Evolutionary conservation across 306 rosid genomes (phyloP).

Genomic region (Astragalus glycyphyllos): DNA sequence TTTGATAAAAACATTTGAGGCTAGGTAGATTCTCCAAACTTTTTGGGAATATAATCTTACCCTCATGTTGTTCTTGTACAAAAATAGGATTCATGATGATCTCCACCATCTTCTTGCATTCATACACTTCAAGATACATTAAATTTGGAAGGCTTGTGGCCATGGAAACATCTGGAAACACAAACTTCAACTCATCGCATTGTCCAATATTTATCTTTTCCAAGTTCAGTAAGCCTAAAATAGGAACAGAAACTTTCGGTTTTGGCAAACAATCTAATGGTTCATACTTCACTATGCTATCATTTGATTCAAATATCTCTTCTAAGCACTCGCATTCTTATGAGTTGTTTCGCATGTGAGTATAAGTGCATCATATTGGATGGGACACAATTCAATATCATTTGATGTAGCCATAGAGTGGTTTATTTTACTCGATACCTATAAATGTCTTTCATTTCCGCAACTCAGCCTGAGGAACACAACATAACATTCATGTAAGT

Average conservation of each 20-base stretch:
- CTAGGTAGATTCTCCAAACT: too few species aligned
- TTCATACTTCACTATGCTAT: background rate
- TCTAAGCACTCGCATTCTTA: background rate
- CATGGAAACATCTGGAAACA: constrained; percentile 11
- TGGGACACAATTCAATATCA: background rate
- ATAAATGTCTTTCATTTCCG: background rate
- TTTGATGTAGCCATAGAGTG: background rate
- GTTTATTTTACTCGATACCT: background rate
- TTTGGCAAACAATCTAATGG: background rate
- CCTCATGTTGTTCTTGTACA: background rate
- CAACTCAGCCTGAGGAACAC: background rate
- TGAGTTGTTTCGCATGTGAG: rapidly evolving
- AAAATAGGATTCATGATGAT: background rate
- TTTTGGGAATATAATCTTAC: background rate
- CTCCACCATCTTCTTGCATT: constrained; percentile 10
- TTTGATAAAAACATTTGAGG: too few species aligned
- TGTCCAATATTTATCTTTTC: rapidly evolving
- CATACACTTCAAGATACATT: rapidly evolving
- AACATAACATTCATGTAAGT: too few species aligned
- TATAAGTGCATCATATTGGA: constrained; percentile 9
- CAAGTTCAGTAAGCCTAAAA: background rate
- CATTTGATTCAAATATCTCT: constrained; percentile 32
- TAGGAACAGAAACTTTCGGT: background rate
- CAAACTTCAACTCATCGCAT: constrained; percentile 3
- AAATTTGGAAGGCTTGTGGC: background rate